Conservation (phyloP, 768 basidiomycete species). For the Pisolithus albus region DNA sequence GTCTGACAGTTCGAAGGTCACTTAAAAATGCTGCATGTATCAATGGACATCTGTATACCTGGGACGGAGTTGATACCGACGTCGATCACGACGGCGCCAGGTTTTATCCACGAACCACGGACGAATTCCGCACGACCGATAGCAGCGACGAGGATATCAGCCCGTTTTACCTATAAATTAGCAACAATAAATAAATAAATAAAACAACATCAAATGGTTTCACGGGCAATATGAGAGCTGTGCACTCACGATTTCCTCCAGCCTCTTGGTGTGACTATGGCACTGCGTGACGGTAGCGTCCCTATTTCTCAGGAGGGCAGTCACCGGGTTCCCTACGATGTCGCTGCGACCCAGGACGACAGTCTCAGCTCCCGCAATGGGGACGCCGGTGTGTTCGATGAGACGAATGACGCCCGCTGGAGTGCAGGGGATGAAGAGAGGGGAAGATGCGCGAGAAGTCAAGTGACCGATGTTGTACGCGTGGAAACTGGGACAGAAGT, state of each 20-base stretch:
- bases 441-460: constrained; percentile 80
- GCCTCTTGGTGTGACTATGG: constrained; percentile 82
- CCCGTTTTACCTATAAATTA: constrained; percentile 57
- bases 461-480: constrained; percentile 97
- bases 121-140: constrained; percentile 90
- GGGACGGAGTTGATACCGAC: constrained; percentile 97
- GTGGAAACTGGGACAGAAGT: constrained; percentile 63
- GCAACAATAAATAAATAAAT: no score
- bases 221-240: constrained; percentile 4
- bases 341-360: constrained; percentile 97
- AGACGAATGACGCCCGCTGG: constrained; percentile 89
- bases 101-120: constrained; percentile 92
- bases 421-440: constrained; percentile 92
- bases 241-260: constrained; percentile 64
- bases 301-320: constrained; percentile 78
- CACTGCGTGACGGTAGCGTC: constrained; percentile 98
- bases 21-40: background rate
- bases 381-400: constrained; percentile 77
- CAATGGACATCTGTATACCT: constrained; percentile 38
- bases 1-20: constrained; percentile 39
- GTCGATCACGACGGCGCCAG: constrained; percentile 92
- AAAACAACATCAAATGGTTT: constrained; percentile 2
- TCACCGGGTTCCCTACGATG: constrained; percentile 95
- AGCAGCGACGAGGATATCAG: constrained; percentile 94
- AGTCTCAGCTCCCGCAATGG: constrained; percentile 70